Evolutionary conservation across 2,329 filamentous ascomycete genomes (phyloP), one percentile per base, ranked within the genome.

Genomic region (Aspergillus floridensis): DNA sequence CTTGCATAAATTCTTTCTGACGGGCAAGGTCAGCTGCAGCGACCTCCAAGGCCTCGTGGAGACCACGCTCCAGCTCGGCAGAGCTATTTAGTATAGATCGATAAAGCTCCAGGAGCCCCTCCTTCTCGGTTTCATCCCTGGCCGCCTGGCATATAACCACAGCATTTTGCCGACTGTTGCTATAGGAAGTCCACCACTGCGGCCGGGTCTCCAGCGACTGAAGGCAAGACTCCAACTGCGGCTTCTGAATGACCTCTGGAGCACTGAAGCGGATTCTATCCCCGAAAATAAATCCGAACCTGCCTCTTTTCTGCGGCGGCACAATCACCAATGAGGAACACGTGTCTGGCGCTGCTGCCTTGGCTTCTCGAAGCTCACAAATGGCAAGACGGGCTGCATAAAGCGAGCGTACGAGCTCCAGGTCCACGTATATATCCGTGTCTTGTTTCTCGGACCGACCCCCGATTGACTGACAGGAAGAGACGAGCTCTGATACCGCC

Each of bases 131-230:
- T 55, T 86, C 82, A 47, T 80, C 74, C 41, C 86, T 80, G 47
- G 83, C 81, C 29, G 85, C 85, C 62, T 86, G 82, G 63, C 87
- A 89, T 65, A 89, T 84, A 19, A 85, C 73, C 48, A 85, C 76
- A 2, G 85, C 85, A 63, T 86, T 86, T 58, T 87, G 84, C 57
- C 81, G 79, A 59, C 80, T 84, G 70, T 86, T 87, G 64, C 83
- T 85, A 74, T 86, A 89, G 24, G 85, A 88, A 1, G 81, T 87
- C 86, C 86, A 89, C 69, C 79, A 83, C 49, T 86, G 84, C 1
- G 82, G 79, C 24, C 81, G 78, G 19, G 79, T 79, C 49, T 82
- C 81, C 1, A 89, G 71, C 4, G 80, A 80, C 49, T 74, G 77
- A 4, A 87, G 72, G 64, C 87, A 90, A 10, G 74, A 66, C 49